These are phyloP conservation scores for Monosporascus sp. DNA, from an alignment of 2,329 filamentous ascomycete genomes.

Conservation along the genomic window DNA sequence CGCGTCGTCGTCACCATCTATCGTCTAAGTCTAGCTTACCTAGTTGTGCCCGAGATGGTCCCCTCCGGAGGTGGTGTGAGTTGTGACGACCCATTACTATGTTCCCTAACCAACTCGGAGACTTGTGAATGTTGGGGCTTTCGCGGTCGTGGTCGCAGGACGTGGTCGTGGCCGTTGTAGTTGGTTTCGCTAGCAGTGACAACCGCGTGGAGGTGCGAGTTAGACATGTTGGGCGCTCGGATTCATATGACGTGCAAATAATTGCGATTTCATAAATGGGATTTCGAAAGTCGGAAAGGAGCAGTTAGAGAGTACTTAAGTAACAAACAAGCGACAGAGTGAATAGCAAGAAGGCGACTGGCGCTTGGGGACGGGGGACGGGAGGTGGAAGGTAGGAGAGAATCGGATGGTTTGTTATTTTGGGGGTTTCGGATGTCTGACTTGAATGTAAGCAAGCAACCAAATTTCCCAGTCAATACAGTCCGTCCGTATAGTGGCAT, in stretches of 20 bases:
- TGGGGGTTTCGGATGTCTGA: too few relatives aligned
- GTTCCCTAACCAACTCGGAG: conserved; percentile 37
- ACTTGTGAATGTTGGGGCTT: conserved; percentile 45
- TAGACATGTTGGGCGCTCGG: neutral
- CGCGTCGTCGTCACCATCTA: neutral
- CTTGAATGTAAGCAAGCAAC: too few relatives aligned
- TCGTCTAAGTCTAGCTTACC: conserved; percentile 28
- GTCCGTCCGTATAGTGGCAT: too few relatives aligned
- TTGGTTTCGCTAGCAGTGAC: conserved; percentile 7
- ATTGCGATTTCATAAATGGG: neutral
- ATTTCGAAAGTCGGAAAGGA: too few relatives aligned
- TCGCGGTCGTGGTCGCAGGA: conserved; percentile 44
- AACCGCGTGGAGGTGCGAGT: neutral
- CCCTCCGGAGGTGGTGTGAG: conserved; percentile 31
- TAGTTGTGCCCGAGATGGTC: conserved; percentile 38
- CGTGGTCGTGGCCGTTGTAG: conserved; percentile 30
- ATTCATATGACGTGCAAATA: neutral
- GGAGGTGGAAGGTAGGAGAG: too few relatives aligned
- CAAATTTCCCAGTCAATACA: too few relatives aligned
- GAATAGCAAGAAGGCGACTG: too few relatives aligned
- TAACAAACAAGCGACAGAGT: too few relatives aligned
- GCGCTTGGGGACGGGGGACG: too few relatives aligned
- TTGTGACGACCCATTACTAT: conserved; percentile 33
- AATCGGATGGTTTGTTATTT: too few relatives aligned
- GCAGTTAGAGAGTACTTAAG: too few relatives aligned